These are phyloP conservation scores for Candida nanaspora DNA, from an alignment of 805 yeast species.

Conservation along the genomic window DNA sequence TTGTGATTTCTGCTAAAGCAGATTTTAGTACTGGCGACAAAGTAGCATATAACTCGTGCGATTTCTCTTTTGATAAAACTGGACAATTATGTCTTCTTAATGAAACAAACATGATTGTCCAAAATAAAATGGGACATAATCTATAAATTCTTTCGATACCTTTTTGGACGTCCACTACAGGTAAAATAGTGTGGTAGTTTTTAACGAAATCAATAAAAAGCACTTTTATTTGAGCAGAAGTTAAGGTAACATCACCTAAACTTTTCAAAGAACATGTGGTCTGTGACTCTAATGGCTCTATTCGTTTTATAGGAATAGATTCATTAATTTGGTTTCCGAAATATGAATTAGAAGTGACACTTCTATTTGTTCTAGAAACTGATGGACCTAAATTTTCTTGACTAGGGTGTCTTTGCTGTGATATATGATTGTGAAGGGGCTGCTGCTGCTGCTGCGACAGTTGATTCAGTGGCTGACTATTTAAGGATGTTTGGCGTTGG, in stretches of 20 bases:
- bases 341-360: conserved; percentile 3
- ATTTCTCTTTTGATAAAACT: conserved; percentile 14
- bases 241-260: conserved; percentile 59
- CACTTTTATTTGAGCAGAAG: conserved; percentile 51
- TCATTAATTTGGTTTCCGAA: conserved; percentile 9
- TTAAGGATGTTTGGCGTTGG: not conserved
- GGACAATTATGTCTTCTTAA: conserved; percentile 51
- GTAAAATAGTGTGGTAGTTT: conserved; percentile 80
- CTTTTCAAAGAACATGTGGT: conserved; percentile 58
- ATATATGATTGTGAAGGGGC: not conserved
- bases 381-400: conserved; percentile 8
- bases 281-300: conserved; percentile 18
- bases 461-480: not conserved
- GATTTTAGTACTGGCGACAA: conserved; percentile 68
- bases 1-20: conserved; percentile 78
- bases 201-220: conserved; percentile 64
- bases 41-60: conserved; percentile 41
- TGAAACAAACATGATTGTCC: conserved; percentile 88
- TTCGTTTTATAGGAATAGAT: not conserved
- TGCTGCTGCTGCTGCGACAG: not conserved
- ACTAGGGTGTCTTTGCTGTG: not conserved
- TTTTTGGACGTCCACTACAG: conserved; percentile 72
- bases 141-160: conserved; percentile 80
- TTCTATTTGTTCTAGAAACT: conserved; percentile 11
- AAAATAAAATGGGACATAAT: conserved; percentile 81